Conservation (phyloP, 805 yeast genomes). For the Pichia membranifaciens region DNA sequence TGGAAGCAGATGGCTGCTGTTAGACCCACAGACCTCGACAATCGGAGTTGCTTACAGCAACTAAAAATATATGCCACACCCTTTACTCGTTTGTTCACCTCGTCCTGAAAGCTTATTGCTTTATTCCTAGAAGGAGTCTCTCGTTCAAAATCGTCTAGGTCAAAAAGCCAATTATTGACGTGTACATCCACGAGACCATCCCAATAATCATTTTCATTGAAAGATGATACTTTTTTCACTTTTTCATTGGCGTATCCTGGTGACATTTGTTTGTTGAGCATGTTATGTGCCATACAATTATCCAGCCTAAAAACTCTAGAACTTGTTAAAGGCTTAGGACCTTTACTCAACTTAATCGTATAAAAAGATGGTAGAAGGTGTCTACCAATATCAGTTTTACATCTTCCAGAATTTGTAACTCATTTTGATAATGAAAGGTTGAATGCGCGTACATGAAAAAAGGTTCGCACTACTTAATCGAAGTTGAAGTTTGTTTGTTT, state of each 20-base stretch:
- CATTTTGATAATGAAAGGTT: too few species aligned
- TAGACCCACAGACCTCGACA: slow-evolving; percentile 43
- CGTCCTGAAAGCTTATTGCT: slow-evolving; percentile 33
- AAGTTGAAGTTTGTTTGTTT: too few species aligned
- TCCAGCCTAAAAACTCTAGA: too few species aligned
- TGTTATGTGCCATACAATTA: too few species aligned
- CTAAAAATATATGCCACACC: slow-evolving; percentile 43
- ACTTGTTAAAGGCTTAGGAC: too few species aligned
- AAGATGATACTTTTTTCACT: too few species aligned
- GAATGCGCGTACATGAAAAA: too few species aligned
- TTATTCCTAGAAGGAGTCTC: slow-evolving; percentile 31
- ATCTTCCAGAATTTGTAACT: too few species aligned
- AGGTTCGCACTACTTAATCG: too few species aligned
- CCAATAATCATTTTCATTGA: slow-evolving; percentile 20
- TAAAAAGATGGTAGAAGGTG: too few species aligned
- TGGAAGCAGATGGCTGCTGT: slow-evolving; percentile 46
- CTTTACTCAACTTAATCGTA: too few species aligned
- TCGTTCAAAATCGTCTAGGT: slow-evolving; percentile 20
- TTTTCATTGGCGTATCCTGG: not conserved
- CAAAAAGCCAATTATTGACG: slow-evolving; percentile 25
- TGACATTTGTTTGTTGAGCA: not conserved
- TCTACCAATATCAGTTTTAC: too few species aligned
- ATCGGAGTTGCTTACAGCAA: slow-evolving; percentile 37
- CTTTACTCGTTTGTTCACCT: slow-evolving; percentile 39
- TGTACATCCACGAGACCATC: slow-evolving; percentile 26